Evolutionary conservation across 108 stramenopile species (phyloP), one percentile per base, ranked within the genome.

Genomic region (Skeletonema potamos): DNA sequence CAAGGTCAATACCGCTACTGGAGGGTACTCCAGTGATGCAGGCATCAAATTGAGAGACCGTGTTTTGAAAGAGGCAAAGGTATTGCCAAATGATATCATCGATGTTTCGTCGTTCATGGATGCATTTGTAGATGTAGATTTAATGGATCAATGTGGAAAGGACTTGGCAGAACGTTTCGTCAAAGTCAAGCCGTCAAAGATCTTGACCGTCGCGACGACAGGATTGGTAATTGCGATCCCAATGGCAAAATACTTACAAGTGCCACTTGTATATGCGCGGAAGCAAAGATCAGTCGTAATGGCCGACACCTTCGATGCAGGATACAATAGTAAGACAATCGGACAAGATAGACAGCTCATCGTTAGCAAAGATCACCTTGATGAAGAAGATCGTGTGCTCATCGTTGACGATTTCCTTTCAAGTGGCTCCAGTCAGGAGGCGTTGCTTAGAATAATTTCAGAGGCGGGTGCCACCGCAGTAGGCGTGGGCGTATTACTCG

Each of bases 101-200:
- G 95, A 96, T 70, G 95, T 96, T 4, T 88, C 87, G 9, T 70
- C 84, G 13, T 96, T 96, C 64, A 92, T 96, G 95, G 94, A 96
- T 77, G 76, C 85, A 12, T 76, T 70, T 39, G 85, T 95, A 15
- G 94, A 95, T 81, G 90, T 92, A 2, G 85, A 91, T 62, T 66
- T 96, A 28, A 96, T 96, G 92, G 92, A 96, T 70, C 86, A 87
- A 27, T 96, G 94, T 72, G 94, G 85, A 9, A 78, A 87, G 61
- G 90, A 92, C 57, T 73, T 83, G 82, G 85, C 94, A 18, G 69
- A 87, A 6, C 87, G 90, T 11, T 96, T 91, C 54, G 48, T 82
- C 24, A 24, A 73, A 18, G 13, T 55, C 11, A 87, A 88, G 68
- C 94, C 94, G 17, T 85, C 82, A 27, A 96, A 96, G 75, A 91